These are phyloP conservation scores for Schizochytrium sp. DNA, from an alignment of 108 stramenopile species.

Conservation along the genomic window DNA sequence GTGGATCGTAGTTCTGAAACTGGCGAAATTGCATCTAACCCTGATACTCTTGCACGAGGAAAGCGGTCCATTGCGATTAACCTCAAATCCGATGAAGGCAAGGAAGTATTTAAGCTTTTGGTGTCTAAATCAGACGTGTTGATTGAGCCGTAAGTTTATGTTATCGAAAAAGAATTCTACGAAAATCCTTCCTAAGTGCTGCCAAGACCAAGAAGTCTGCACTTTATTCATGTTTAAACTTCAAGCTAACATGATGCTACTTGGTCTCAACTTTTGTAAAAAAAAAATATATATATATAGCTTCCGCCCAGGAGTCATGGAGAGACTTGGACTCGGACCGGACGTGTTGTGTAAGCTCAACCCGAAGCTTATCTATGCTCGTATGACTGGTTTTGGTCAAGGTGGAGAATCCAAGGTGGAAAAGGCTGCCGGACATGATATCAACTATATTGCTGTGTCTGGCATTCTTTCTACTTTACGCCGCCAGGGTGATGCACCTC, in stretches of 20 bases:
- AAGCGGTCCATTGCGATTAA: constrained; percentile 56
- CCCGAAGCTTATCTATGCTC: constrained; percentile 37
- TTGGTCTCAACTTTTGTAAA: too few relatives aligned
- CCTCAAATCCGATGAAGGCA: constrained; percentile 46
- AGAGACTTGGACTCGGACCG: constrained; percentile 27
- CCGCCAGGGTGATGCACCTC: constrained; percentile 1
- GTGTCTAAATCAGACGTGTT: constrained; percentile 40
- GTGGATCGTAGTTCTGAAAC: constrained; percentile 14
- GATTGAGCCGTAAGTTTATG: constrained; percentile 34
- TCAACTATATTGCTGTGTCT: constrained; percentile 59
- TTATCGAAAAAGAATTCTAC: too few relatives aligned
- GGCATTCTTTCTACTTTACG: constrained; percentile 32
- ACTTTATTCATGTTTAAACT: too few relatives aligned
- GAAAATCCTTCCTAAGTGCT: too few relatives aligned
- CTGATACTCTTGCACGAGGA: constrained; percentile 42
- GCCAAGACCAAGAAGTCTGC: too few relatives aligned
- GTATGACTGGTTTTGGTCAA: constrained; percentile 55
- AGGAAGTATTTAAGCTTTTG: constrained; percentile 8
- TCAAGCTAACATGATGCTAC: too few relatives aligned
- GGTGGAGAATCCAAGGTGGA: constrained; percentile 45
- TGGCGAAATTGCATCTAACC: constrained; percentile 6
- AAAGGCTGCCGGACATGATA: constrained; percentile 56
- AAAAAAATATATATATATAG: neutral
- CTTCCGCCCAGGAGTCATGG: constrained; percentile 60
- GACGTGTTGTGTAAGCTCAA: constrained; percentile 28